Evolutionary conservation across 352 stramenopile species (phyloP).

Genomic region (Pythium aquatile): DNA sequence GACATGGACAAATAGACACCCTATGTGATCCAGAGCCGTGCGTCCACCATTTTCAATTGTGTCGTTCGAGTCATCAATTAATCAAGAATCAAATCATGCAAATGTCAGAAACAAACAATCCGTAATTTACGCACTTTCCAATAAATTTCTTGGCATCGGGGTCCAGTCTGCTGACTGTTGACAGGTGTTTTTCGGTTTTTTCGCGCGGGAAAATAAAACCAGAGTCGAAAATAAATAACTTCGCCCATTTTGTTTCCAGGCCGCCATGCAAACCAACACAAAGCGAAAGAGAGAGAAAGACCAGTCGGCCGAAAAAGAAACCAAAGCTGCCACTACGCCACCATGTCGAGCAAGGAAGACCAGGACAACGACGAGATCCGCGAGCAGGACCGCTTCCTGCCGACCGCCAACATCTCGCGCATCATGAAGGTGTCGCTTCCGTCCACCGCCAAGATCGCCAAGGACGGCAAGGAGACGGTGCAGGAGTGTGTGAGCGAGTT

Average conservation of each 20-base stretch:
- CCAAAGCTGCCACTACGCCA: background rate
- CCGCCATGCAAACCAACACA: conserved; percentile 14
- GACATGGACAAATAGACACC: background rate
- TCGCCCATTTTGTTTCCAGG: background rate
- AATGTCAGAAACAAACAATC: background rate
- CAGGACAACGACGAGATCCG: conserved; percentile 90
- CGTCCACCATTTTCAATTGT: background rate
- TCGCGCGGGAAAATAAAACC: conserved; percentile 14
- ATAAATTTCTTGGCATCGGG: background rate
- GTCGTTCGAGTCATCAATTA: background rate
- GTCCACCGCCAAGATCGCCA: conserved; percentile 98
- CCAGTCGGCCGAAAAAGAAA: background rate
- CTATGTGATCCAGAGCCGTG: background rate
- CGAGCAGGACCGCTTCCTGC: conserved; percentile 97
- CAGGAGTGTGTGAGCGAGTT: conserved; percentile 99
- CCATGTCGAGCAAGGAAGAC: conserved; percentile 81
- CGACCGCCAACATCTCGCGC: conserved; percentile 98
- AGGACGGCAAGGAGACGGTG: conserved; percentile 99
- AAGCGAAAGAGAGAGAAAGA: conserved; percentile 7
- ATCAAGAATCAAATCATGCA: conserved; percentile 5
- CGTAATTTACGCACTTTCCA: background rate
- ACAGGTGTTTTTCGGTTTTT: background rate
- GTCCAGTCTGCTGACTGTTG: background rate
- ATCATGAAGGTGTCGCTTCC: conserved; percentile 99
- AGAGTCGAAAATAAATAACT: conserved; percentile 12